Percentiles rank a stretch among this genome's conserved stretches.
Evolutionary conservation across 176 grass and related monocot genomes (phyloP).

Genomic region (Bonia amplexicaulis): DNA sequence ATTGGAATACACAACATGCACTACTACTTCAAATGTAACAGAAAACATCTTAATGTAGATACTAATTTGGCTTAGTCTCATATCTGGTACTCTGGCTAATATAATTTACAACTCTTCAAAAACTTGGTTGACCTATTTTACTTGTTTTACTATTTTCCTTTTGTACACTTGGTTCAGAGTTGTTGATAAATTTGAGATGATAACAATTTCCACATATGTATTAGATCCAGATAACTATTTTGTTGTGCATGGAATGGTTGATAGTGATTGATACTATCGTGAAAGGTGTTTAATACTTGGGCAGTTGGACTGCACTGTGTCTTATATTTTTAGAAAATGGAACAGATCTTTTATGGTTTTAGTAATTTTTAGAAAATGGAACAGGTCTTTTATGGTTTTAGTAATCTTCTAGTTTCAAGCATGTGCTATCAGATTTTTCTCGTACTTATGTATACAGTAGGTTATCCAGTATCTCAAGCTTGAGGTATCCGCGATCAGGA

Average conservation of each 20-base stretch:
- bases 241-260: not conserved
- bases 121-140: not conserved
- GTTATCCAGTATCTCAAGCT: not conserved
- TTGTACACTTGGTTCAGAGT: not conserved
- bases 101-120: not conserved
- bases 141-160: not conserved
- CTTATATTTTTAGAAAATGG: not conserved
- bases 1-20: not conserved
- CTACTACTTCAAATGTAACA: slow-evolving; percentile 2
- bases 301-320: not conserved
- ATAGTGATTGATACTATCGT: not conserved
- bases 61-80: not conserved
- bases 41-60: not conserved
- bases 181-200: slow-evolving; percentile 2
- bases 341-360: not conserved
- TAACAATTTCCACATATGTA: not conserved
- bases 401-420: slow-evolving; percentile 6
- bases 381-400: not conserved
- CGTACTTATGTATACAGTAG: not conserved
- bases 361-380: not conserved
- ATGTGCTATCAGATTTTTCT: not conserved
- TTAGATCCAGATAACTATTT: not conserved
- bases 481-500: not conserved
- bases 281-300: not conserved
- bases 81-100: not conserved